Evolutionary conservation across 495 filamentous ascomycete genomes (phyloP).

Genomic region (Articulospora tetracladia): DNA sequence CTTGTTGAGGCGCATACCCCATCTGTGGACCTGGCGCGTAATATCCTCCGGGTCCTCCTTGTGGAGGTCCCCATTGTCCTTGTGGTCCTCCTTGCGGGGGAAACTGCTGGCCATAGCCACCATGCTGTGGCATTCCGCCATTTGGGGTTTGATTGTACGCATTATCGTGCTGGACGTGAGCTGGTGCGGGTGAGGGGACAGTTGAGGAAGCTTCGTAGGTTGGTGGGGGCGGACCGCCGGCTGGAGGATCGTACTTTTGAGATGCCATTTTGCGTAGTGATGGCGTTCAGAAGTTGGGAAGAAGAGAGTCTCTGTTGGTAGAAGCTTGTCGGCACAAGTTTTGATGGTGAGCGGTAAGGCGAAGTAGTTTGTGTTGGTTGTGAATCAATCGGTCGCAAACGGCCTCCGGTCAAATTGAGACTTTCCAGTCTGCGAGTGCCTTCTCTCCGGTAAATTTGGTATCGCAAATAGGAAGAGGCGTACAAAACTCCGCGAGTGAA

Average conservation of each 20-base stretch:
- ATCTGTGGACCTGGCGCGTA: slow-evolving; percentile 17
- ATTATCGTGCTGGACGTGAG: slow-evolving; percentile 2
- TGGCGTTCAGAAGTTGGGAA: neutral
- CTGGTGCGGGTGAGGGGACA: slow-evolving; percentile 14
- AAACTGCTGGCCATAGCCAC: neutral
- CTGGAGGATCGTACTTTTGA: slow-evolving; percentile 16
- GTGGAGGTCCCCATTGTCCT: neutral
- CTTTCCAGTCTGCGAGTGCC: too few relatives aligned
- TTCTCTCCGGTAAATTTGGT: too few relatives aligned
- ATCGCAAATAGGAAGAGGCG: too few relatives aligned
- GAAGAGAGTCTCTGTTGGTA: too few relatives aligned
- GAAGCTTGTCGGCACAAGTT: neutral
- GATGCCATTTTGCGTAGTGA: neutral
- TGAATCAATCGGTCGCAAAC: neutral
- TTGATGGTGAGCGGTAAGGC: neutral
- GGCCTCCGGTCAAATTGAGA: too few relatives aligned
- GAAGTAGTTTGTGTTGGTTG: neutral
- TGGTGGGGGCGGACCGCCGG: slow-evolving; percentile 14
- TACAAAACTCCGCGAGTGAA: too few relatives aligned
- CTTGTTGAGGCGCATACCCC: slow-evolving; percentile 9
- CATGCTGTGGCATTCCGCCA: neutral
- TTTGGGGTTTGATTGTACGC: neutral
- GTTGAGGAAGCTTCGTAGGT: slow-evolving; percentile 1
- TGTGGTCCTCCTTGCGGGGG: neutral
- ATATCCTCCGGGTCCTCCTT: slow-evolving; percentile 8